Percentiles rank a stretch among this genome's conserved stretches.
Conservation (phyloP, 1,139 yeast genomes). For the Sugiyamaella paludigena region DNA sequence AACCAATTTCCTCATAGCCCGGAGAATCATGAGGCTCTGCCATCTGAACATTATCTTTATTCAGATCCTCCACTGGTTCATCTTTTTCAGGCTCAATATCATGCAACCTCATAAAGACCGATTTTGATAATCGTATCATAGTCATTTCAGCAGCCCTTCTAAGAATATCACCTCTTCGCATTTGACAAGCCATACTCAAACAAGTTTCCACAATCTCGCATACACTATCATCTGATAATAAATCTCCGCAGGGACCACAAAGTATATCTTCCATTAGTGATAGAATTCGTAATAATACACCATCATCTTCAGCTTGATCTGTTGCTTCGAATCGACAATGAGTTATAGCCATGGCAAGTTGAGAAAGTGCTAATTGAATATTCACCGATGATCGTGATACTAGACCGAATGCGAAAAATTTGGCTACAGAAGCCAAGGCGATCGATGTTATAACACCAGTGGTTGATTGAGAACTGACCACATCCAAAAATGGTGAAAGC, state of each 20-base stretch:
- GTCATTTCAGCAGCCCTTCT: conserved; percentile 89
- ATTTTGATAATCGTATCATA: conserved; percentile 60
- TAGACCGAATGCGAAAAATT: conserved; percentile 62
- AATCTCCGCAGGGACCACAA: conserved; percentile 56
- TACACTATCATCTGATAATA: conserved; percentile 75
- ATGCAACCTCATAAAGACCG: conserved; percentile 62
- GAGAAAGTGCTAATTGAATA: conserved; percentile 50
- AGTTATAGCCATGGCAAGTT: conserved; percentile 73
- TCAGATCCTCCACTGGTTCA: conserved; percentile 24
- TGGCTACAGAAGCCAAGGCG: conserved; percentile 73
- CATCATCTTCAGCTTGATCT: conserved; percentile 90
- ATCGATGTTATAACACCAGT: conserved; percentile 83
- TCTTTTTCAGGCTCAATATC: conserved; percentile 51
- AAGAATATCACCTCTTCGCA: conserved; percentile 84
- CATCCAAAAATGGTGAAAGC: conserved; percentile 80
- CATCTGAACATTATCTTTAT: conserved; percentile 13
- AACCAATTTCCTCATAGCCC: conserved; percentile 22
- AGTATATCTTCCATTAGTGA: conserved; percentile 69
- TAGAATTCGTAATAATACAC: conserved; percentile 80
- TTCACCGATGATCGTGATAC: conserved; percentile 47
- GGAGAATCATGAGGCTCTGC: conserved; percentile 5
- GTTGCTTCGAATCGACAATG: conserved; percentile 96
- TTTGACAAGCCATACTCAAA: conserved; percentile 87
- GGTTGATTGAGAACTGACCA: conserved; percentile 81
- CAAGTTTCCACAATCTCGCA: conserved; percentile 92